Conservation (phyloP, 495 filamentous ascomycete genomes). For the Daldinia concentrica region DNA sequence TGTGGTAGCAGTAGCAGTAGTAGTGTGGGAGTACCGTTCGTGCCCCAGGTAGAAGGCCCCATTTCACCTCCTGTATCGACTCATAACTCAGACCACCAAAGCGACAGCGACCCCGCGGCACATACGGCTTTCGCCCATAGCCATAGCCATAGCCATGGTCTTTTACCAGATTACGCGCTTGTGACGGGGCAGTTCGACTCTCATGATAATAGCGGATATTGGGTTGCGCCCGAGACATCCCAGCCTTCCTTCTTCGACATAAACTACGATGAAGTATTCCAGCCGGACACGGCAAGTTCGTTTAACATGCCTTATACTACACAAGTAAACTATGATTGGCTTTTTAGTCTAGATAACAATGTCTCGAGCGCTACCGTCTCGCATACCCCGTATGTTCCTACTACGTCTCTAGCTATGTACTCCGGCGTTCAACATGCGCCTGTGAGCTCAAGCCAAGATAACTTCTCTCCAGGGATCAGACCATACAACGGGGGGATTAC, state of each 20-base stretch:
- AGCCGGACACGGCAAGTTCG: constrained; percentile 58
- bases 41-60: constrained; percentile 27
- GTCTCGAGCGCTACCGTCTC: neutral
- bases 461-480: constrained; percentile 9
- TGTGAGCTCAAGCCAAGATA: constrained; percentile 3
- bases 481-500: constrained; percentile 12
- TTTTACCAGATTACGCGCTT: constrained; percentile 29
- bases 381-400: constrained; percentile 24
- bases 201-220: constrained; percentile 21
- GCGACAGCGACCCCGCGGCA: constrained; percentile 20
- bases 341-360: constrained; percentile 55
- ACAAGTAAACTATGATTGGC: constrained; percentile 64
- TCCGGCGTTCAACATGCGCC: constrained; percentile 12
- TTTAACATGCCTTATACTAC: constrained; percentile 68
- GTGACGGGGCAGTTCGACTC: constrained; percentile 21
- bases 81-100: constrained; percentile 26
- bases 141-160: constrained; percentile 11
- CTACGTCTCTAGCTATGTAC: constrained; percentile 18
- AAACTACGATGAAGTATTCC: constrained; percentile 55
- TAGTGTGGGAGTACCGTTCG: constrained; percentile 9
- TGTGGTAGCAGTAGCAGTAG: constrained; percentile 13
- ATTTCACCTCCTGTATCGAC: constrained; percentile 38
- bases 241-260: constrained; percentile 41
- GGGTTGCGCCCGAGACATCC: constrained; percentile 19
- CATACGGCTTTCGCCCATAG: constrained; percentile 18